Evolutionary conservation across 148 eudicot genomes (phyloP).

Genomic region (Rhododendron griersonianum): DNA sequence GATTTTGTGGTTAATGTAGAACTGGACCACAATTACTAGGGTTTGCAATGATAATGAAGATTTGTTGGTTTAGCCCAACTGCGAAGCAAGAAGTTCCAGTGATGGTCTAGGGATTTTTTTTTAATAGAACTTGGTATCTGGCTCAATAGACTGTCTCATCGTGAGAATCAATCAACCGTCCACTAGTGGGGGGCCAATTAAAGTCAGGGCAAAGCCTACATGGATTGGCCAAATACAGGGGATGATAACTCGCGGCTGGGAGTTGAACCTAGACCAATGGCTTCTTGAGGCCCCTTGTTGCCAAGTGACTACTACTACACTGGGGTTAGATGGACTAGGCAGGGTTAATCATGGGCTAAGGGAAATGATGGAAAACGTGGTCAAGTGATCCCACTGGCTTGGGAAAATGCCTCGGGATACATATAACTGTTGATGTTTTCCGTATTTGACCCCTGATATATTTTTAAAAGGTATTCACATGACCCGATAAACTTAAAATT

Average conservation of each 20-base stretch:
- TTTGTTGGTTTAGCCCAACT: background rate
- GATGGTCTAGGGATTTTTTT: background rate
- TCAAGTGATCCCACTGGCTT: background rate
- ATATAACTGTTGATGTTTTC: background rate
- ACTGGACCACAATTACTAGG: background rate
- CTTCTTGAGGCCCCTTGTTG: background rate
- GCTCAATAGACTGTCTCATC: background rate
- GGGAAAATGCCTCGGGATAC: background rate
- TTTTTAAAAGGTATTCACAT: background rate
- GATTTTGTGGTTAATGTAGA: background rate
- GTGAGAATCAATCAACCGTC: background rate
- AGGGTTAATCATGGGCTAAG: background rate
- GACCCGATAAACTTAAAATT: background rate
- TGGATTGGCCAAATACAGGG: background rate
- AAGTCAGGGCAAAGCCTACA: background rate
- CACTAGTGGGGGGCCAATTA: background rate
- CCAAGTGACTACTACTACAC: background rate
- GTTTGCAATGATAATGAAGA: background rate
- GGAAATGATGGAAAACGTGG: background rate
- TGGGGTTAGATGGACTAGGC: background rate
- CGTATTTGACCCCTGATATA: background rate
- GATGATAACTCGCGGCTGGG: background rate
- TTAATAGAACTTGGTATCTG: background rate
- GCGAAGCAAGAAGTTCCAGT: background rate
- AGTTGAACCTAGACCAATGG: background rate